Evolutionary conservation across 2,329 filamentous ascomycete genomes (phyloP), one percentile per base, ranked within the genome.

Genomic region (Pseudopyricularia cyperi): DNA sequence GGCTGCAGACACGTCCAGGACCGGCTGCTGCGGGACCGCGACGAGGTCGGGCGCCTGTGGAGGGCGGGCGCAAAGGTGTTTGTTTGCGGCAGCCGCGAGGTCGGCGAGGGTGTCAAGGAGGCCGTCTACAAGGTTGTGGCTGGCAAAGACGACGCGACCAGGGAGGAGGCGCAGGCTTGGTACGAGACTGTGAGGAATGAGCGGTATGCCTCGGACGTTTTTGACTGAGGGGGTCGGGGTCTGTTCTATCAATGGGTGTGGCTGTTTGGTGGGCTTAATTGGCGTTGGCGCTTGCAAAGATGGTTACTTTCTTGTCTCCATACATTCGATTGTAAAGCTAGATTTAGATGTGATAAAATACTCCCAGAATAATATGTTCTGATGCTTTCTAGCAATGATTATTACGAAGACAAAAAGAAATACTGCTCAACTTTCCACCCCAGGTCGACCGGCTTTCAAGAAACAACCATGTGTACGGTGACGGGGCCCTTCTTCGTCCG

Each of bases 171-270:
- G 1, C 60, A 63, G 52, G 64, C 63, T 53, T 77, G 72, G 73
- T 75, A 76, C 58, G 71, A 76, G 33, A 66, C 64, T 30, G 58
- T 73, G 50, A 62, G 71, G 54, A 80, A 81, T 52, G 72, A 75
- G 63, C 65, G 79, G 26, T 82, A 76, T 57, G 74, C 76, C 15
- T 77, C 73, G 3, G 79, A 83, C 65, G 78, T 83, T 14, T 83
- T 82, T 68, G 75, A 78, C 33, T 50, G 35, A 34, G 19, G 32
- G 22, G 22, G 17, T 11, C 7, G 24, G 4, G 11, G 12, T 24
- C 24, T 5, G n/a, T n/a, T n/a, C n/a, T n/a, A n/a, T n/a, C n/a
- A n/a, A n/a, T n/a, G n/a, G n/a, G n/a, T n/a, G n/a, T n/a, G n/a
- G n/a, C n/a, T n/a, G n/a, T n/a, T n/a, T 12, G 19, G 19, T 5